Evolutionary conservation across 225 moss, liverwort and hornwort genomes (phyloP), one percentile per base, ranked within the genome.

Genomic region (Marchantia paleacea): DNA sequence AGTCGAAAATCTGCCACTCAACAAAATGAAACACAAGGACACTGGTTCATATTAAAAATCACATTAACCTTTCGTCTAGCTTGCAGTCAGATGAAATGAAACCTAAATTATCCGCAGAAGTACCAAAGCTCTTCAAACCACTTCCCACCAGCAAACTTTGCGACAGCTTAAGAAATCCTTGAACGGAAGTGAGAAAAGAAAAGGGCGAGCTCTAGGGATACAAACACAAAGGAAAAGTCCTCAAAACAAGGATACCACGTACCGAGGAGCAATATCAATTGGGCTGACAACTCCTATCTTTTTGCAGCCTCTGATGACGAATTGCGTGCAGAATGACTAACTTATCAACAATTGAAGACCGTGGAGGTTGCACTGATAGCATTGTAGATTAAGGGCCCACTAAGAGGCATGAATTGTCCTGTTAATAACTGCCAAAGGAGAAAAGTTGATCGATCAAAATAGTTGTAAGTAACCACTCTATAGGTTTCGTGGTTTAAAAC

Each of bases 361-460:
- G 88, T 85, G 16, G 93, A 91, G 76, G 93, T 99, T 78, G 93
- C 91, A 81, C 80, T 95, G 88, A 95, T 92, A n/a, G 91, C 94
- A 83, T 94, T 95, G 85, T 92, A 99, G 76, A 95, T 89, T 71
- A 99, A 90, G 30, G 95, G 90, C 79, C 99, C 99, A 77, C 88
- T 90, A 75, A 99, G 87, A 39, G 99, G 99, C 73, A 90, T 79
- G 78, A 99, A 99, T 77, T 99, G 99, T 83, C 91, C 87, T 11
- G 99, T 99, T 85, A 99, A 76, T 68, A 99, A 86, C 99, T 99
- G 95, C 74, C 80, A 89, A 84, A 52, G 75, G 72, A 76, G 9
- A 76, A n/a, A 9, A 60, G 13, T 1, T 22, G 22, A 24, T 64
- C 11, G 68, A 15, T 55, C 8, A 75, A 54, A 55, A 29, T 75